phyloP scores from a whole-genome alignment of 140 eudicot species.

The Oenanthe javanica region DNA sequence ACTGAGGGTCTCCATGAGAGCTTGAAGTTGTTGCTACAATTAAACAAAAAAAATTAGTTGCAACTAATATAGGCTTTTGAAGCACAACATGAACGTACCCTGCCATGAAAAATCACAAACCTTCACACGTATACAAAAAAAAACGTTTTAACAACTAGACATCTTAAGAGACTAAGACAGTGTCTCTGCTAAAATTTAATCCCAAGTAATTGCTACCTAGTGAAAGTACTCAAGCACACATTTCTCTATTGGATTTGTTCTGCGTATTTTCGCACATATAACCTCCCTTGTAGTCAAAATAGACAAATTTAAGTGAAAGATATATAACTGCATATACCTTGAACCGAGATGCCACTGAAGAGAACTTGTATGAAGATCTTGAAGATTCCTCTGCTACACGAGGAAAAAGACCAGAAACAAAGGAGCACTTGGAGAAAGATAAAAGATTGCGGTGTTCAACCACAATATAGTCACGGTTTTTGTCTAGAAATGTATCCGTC shows the following conservation, averaged over 20 bases:
- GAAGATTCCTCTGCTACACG: constrained; percentile 77
- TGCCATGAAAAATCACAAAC: not conserved
- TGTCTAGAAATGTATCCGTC: constrained; percentile 79
- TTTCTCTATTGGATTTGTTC: not conserved
- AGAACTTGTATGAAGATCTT: constrained; percentile 88
- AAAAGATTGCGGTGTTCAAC: constrained; percentile 79
- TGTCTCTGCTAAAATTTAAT: not conserved
- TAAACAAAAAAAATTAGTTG: constrained; percentile 8
- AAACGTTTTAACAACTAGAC: not conserved
- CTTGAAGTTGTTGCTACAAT: constrained; percentile 96
- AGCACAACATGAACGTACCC: not conserved
- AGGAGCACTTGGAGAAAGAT: constrained; percentile 76
- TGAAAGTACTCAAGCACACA: not conserved
- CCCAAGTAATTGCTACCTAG: not conserved
- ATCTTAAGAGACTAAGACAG: not conserved
- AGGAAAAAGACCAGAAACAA: constrained; percentile 81
- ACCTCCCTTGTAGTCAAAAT: not conserved
- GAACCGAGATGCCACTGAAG: constrained; percentile 93
- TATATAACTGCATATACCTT: constrained; percentile 46
- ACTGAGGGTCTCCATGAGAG: constrained; percentile 94
- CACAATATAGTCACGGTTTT: constrained; percentile 92
- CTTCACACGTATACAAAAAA: not conserved
- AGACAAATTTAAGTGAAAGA: not conserved
- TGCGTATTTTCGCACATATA: not conserved
- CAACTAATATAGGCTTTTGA: not conserved